Evolutionary conservation across 129 eudicot species (phyloP).

Genomic region (Rutidosis leptorrhynchoides): DNA sequence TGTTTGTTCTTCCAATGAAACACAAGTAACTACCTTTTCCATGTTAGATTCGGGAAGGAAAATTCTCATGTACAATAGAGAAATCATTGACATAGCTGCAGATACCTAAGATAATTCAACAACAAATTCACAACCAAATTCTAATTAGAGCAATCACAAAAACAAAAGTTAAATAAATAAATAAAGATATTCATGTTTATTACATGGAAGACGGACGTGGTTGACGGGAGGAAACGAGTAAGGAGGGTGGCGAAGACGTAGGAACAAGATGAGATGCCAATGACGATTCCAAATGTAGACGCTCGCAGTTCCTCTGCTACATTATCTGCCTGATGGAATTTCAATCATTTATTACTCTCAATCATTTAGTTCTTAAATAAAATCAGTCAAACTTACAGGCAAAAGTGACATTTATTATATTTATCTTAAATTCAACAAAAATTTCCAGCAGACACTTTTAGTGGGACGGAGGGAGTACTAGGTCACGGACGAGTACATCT

Average conservation of each 20-base stretch:
- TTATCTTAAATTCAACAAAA: too few species aligned
- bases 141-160: not conserved
- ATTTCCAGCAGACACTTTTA: too few species aligned
- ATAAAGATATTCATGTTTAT: not conserved
- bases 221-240: conserved; percentile 56
- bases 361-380: too few species aligned
- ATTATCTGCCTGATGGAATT: conserved; percentile 60
- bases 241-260: conserved; percentile 52
- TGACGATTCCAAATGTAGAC: conserved; percentile 55
- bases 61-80: conserved; percentile 62
- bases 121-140: not conserved
- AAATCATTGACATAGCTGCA: conserved; percentile 43
- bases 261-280: conserved; percentile 52
- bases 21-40: not conserved
- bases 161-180: not conserved
- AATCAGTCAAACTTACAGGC: too few species aligned
- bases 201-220: conserved; percentile 56
- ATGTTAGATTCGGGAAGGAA: conserved; percentile 46
- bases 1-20: conserved; percentile 14
- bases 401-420: too few species aligned
- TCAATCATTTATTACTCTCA: too few species aligned
- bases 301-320: conserved; percentile 46
- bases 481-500: too few species aligned
- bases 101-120: conserved; percentile 40
- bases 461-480: too few species aligned